These are phyloP conservation scores for Xylaria acuta DNA, from an alignment of 495 filamentous ascomycete species.

Conservation along the genomic window DNA sequence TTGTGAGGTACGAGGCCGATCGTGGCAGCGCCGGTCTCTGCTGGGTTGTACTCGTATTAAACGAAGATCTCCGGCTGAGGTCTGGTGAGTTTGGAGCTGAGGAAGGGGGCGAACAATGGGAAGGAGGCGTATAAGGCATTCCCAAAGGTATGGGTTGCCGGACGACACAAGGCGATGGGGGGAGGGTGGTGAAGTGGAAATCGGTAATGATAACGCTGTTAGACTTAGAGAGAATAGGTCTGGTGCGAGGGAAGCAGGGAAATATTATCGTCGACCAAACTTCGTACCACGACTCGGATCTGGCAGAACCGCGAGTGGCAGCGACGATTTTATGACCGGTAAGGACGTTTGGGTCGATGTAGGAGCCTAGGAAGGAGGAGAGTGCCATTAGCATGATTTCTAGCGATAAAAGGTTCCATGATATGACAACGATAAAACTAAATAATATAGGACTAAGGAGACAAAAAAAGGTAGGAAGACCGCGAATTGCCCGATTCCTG, in stretches of 20 bases:
- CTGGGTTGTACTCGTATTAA: conserved; percentile 50
- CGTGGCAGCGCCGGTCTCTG: conserved; percentile 67
- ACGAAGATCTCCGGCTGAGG: conserved; percentile 63
- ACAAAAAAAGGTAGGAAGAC: not conserved
- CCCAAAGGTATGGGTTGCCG: conserved; percentile 44
- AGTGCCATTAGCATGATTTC: conserved; percentile 40
- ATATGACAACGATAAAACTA: conserved; percentile 19
- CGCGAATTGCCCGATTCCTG: not conserved
- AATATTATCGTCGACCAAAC: conserved; percentile 36
- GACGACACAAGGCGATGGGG: conserved; percentile 31
- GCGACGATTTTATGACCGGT: conserved; percentile 22
- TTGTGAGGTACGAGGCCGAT: conserved; percentile 77
- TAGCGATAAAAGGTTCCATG: conserved; percentile 37
- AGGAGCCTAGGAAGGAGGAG: conserved; percentile 37
- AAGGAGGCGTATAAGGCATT: conserved; percentile 96
- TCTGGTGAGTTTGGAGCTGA: conserved; percentile 69
- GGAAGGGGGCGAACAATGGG: conserved; percentile 78
- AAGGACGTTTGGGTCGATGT: conserved; percentile 32
- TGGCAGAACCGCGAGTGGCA: conserved; percentile 21
- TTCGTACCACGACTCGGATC: conserved; percentile 34
- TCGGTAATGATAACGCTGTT: conserved; percentile 32
- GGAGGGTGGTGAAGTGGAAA: conserved; percentile 26
- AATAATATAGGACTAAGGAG: not conserved
- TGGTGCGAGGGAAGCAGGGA: conserved; percentile 36
- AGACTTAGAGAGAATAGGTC: conserved; percentile 33